Conservation (phyloP, 2,329 filamentous ascomycete species). For the Pseudogymnoascus sp. region DNA sequence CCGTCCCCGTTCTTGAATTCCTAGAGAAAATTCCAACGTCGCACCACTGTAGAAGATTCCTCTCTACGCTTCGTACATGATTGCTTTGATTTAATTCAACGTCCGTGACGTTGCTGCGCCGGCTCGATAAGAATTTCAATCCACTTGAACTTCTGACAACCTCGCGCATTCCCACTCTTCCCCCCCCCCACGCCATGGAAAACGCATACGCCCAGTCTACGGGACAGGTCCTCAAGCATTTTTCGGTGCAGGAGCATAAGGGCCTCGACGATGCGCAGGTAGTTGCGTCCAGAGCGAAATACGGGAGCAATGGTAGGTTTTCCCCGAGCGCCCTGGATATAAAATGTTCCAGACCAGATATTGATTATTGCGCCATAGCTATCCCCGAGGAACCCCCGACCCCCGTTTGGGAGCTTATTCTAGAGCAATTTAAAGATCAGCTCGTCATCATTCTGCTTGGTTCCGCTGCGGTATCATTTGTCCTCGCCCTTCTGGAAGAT, state of each 20-base stretch:
- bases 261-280: slow-evolving; percentile 56
- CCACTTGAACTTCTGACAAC: neutral
- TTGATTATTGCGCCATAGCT: slow-evolving; percentile 37
- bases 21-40: neutral
- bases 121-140: neutral
- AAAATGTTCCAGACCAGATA: slow-evolving; percentile 9
- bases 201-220: slow-evolving; percentile 52
- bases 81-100: neutral
- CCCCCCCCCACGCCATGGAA: slow-evolving; percentile 41
- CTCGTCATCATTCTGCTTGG: slow-evolving; percentile 90
- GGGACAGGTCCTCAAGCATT: slow-evolving; percentile 50
- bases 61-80: neutral
- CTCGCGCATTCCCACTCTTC: neutral
- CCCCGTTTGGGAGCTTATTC: slow-evolving; percentile 88
- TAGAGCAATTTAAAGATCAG: slow-evolving; percentile 99
- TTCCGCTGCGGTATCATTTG: slow-evolving; percentile 88
- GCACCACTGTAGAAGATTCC: neutral
- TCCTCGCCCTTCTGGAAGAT: slow-evolving; percentile 85
- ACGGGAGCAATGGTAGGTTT: slow-evolving; percentile 58
- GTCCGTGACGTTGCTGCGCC: slow-evolving; percentile 2
- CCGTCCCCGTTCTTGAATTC: neutral
- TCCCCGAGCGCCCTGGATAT: too few species aligned
- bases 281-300: slow-evolving; percentile 43
- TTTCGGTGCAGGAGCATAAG: slow-evolving; percentile 45
- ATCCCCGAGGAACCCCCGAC: slow-evolving; percentile 88